Evolutionary conservation across 768 basidiomycete genomes (phyloP), one percentile per base, ranked within the genome.

Genomic region (Mycena chlorophos): DNA sequence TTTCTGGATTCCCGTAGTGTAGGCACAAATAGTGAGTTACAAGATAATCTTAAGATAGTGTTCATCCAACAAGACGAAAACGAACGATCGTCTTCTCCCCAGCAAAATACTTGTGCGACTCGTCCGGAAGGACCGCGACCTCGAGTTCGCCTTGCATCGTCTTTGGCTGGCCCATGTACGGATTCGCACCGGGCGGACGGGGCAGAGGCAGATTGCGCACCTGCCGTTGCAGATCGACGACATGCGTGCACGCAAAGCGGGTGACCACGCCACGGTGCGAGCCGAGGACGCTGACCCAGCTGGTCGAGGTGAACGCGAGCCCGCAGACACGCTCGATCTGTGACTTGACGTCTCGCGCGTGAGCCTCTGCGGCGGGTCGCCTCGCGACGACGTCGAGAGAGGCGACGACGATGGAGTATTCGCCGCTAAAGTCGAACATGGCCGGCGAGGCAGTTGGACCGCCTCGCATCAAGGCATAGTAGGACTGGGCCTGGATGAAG

Each of bases 111-210:
- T 37, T 62, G 64, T 87, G 85, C 5, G 83, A 77, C 19, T 74
- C 71, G 58, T 87, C 84, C 6, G 79, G 76, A 14, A 84, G 64
- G 26, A 82, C 69, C 12, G 75, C 73, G 22, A 84, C 70, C 61
- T 85, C 81, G 31, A 86, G 65, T 65, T 86, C 82, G n/a, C 82
- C 84, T 22, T 72, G 68, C 73, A 85, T 77, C 28, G 60, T 63
- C 63, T 78, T 77, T n/a, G 26, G 57, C 30, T 56, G 57, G 22
- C 8, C 20, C 13, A 42, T 12, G 22, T 8, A 22, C 20, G 14
- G 13, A 8, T 12, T 6, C 8, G 8, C 8, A 34, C 31, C 31
- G 8, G 31, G 31, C 8, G 31, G 31, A 6, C 8, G 14, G 8
- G 40, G 40, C 22, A 42, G 13, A 34, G n/a, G n/a, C n/a, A 54